Evolutionary conservation across 257 asterid genomes (phyloP).

Genomic region (Nicotiana sylvestris): DNA sequence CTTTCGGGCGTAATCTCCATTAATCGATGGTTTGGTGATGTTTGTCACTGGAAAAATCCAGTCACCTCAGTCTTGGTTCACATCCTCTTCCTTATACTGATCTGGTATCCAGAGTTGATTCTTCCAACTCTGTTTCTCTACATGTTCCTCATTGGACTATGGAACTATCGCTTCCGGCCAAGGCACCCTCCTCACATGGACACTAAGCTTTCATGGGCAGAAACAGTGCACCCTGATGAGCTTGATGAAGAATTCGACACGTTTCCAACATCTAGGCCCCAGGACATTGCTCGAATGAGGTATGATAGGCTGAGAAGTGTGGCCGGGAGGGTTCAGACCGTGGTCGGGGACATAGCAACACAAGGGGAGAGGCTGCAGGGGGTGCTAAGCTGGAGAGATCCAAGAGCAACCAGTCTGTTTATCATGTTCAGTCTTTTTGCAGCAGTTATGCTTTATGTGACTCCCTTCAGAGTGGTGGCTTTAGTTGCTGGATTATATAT

Average conservation of each 20-base stretch:
- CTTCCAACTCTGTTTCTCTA: slow-evolving; percentile 61
- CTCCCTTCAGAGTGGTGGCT: slow-evolving; percentile 46
- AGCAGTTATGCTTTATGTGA: slow-evolving; percentile 48
- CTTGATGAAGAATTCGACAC: slow-evolving; percentile 79
- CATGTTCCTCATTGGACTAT: slow-evolving; percentile 53
- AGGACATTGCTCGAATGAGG: slow-evolving; percentile 54
- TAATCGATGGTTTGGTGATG: slow-evolving; percentile 48
- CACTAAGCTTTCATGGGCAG: slow-evolving; percentile 64
- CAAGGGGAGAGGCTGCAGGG: slow-evolving; percentile 71
- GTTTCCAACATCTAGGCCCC: slow-evolving; percentile 45
- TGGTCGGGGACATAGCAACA: slow-evolving; percentile 68
- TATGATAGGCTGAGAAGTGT: slow-evolving; percentile 68
- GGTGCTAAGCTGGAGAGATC: slow-evolving; percentile 74
- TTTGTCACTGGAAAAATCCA: slow-evolving; percentile 58
- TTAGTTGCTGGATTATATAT: slow-evolving; percentile 48
- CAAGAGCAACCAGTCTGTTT: slow-evolving; percentile 67
- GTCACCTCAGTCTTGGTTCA: slow-evolving; percentile 58
- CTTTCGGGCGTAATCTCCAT: slow-evolving; percentile 42
- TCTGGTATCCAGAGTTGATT: slow-evolving; percentile 65
- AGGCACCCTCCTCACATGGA: slow-evolving; percentile 78
- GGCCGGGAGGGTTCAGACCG: slow-evolving; percentile 75
- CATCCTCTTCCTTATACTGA: slow-evolving; percentile 48
- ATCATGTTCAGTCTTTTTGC: slow-evolving; percentile 51
- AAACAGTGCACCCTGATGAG: slow-evolving; percentile 59
- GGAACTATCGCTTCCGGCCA: slow-evolving; percentile 62